Conservation (phyloP, 2,329 filamentous ascomycete species). For the Neofusicoccum laricinum region DNA sequence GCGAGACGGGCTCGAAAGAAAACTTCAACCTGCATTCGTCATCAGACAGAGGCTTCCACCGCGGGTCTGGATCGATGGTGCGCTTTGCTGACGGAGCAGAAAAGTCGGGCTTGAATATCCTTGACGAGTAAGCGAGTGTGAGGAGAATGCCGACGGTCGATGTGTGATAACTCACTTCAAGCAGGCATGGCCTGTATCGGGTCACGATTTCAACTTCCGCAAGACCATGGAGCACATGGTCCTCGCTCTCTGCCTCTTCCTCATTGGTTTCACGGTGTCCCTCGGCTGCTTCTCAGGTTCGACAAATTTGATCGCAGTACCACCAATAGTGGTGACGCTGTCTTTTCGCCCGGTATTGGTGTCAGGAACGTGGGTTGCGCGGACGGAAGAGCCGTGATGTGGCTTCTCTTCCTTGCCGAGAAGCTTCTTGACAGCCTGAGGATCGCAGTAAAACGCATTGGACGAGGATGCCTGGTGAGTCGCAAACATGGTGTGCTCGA, state of each 20-base stretch:
- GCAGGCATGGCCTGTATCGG: background rate
- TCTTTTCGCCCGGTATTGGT: background rate
- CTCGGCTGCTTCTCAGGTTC: slow-evolving; percentile 85
- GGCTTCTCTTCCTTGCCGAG: background rate
- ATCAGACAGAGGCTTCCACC: too few species aligned
- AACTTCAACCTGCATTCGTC: too few species aligned
- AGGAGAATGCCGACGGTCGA: too few species aligned
- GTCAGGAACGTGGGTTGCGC: background rate
- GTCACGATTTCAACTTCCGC: background rate
- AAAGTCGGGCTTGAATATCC: too few species aligned
- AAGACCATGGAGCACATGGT: background rate
- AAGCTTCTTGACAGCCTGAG: background rate
- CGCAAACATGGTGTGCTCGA: background rate
- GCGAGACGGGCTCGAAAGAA: too few species aligned
- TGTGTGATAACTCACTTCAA: too few species aligned
- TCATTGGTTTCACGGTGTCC: too few species aligned
- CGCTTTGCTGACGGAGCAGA: too few species aligned
- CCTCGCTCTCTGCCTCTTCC: background rate
- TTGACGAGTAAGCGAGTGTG: too few species aligned
- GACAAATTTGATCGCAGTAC: slow-evolving; percentile 52
- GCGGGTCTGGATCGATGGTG: too few species aligned
- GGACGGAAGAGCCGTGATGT: background rate
- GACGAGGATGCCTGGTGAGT: background rate
- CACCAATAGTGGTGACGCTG: background rate
- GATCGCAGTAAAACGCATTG: background rate